phyloP scores from a whole-genome alignment of 202 grass and related monocot genomes.

The Panicum virgatum region DNA sequence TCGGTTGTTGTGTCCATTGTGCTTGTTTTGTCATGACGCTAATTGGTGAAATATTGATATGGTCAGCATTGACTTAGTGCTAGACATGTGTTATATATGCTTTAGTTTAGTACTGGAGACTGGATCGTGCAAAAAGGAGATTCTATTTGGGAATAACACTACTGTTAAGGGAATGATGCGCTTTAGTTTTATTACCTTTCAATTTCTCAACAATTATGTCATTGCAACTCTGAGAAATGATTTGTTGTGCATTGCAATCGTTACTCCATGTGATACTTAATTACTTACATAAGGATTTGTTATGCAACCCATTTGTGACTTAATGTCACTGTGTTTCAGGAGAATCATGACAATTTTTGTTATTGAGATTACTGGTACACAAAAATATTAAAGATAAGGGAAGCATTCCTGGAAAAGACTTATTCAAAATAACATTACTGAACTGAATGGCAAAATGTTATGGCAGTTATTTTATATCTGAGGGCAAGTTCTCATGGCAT shows the following conservation, averaged over 20 bases:
- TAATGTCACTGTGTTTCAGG: not conserved
- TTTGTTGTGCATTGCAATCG: not conserved
- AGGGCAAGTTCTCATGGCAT: not conserved
- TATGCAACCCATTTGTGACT: not conserved
- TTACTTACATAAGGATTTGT: not conserved
- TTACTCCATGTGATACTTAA: not conserved
- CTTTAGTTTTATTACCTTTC: not conserved
- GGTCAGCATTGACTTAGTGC: conserved; percentile 1
- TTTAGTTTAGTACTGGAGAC: not conserved
- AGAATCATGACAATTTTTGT: not conserved
- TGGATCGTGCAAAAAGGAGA: not conserved
- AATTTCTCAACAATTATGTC: not conserved
- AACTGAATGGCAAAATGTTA: not conserved
- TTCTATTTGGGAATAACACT: not conserved
- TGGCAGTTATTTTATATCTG: not conserved
- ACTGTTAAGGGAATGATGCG: not conserved
- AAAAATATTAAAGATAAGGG: not conserved
- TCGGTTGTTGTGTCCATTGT: not conserved
- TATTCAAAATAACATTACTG: not conserved
- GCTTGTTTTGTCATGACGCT: not conserved
- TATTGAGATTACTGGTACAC: not conserved
- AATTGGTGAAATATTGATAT: not conserved
- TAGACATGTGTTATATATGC: not conserved
- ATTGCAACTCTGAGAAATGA: not conserved
- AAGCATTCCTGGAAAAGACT: not conserved